Conservation (phyloP, 108 stramenopile species). For the Fistulifera solaris region DNA sequence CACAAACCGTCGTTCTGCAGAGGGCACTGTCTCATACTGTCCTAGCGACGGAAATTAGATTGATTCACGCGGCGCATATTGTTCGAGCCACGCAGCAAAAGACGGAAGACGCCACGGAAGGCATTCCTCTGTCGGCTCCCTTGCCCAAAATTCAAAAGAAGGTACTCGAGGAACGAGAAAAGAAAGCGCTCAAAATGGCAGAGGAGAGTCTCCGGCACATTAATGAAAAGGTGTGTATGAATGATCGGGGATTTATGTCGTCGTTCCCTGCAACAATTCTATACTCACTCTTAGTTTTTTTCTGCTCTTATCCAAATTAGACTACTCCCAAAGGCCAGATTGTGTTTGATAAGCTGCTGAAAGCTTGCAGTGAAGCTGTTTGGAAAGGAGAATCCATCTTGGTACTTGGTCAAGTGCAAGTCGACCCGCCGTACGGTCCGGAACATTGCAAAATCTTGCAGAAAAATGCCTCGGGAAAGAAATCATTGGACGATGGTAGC, state of each 20-base stretch:
- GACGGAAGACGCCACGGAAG: background rate
- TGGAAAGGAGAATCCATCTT: slow-evolving; percentile 51
- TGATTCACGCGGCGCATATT: slow-evolving; percentile 40
- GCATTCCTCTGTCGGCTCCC: slow-evolving; percentile 12
- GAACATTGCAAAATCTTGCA: slow-evolving; percentile 50
- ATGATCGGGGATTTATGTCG: background rate
- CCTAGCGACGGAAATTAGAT: slow-evolving; percentile 22
- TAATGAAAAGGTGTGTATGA: slow-evolving; percentile 63
- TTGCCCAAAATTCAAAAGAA: slow-evolving; percentile 38
- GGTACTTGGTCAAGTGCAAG: slow-evolving; percentile 49
- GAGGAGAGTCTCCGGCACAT: slow-evolving; percentile 70
- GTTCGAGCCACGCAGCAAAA: slow-evolving; percentile 10
- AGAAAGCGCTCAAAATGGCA: slow-evolving; percentile 55
- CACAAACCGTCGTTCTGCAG: slow-evolving; percentile 48
- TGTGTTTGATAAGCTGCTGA: slow-evolving; percentile 70
- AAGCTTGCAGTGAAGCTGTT: slow-evolving; percentile 64
- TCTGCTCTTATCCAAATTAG: slow-evolving; percentile 18
- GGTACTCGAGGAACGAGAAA: slow-evolving; percentile 69
- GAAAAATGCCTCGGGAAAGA: background rate
- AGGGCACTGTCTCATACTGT: slow-evolving; percentile 41
- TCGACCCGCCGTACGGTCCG: slow-evolving; percentile 69
- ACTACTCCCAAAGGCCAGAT: slow-evolving; percentile 65
- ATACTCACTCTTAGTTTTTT: background rate
- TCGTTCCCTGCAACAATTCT: too few species aligned
- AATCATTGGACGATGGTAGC: slow-evolving; percentile 46